Percentiles rank a stretch among this genome's conserved stretches.
Evolutionary conservation across 2,329 filamentous ascomycete species (phyloP).

Genomic region (Pseudopithomyces maydicus): DNA sequence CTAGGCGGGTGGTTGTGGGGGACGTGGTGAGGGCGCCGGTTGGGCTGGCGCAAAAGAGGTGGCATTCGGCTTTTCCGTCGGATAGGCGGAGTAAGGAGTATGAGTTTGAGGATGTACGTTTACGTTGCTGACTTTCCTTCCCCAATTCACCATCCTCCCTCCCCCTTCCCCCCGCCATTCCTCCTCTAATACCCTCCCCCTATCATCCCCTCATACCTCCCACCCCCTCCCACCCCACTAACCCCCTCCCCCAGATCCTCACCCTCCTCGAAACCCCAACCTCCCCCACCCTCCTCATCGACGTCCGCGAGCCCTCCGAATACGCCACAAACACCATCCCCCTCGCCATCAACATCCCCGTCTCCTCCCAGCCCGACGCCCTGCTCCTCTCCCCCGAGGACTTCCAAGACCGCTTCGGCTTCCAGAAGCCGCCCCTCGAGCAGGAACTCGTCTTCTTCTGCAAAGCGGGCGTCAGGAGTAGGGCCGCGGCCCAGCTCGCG

Average conservation of each 20-base stretch:
- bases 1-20: neutral
- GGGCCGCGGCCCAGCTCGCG: slow-evolving; percentile 77
- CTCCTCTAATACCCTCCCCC: too few relatives aligned
- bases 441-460: slow-evolving; percentile 76
- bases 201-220: neutral
- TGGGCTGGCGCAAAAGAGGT: slow-evolving; percentile 28
- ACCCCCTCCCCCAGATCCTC: slow-evolving; percentile 32
- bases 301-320: slow-evolving; percentile 76
- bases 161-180: neutral
- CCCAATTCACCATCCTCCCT: too few relatives aligned
- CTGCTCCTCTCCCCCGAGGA: slow-evolving; percentile 77
- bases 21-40: neutral
- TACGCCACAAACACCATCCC: slow-evolving; percentile 72
- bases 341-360: slow-evolving; percentile 78
- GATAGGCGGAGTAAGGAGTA: slow-evolving; percentile 42
- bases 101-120: slow-evolving; percentile 45
- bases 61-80: slow-evolving; percentile 41
- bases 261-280: slow-evolving; percentile 35
- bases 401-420: slow-evolving; percentile 83
- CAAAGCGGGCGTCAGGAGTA: slow-evolving; percentile 84
- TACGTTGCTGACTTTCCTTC: neutral
- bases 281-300: slow-evolving; percentile 48
- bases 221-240: neutral
- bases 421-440: slow-evolving; percentile 44
- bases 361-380: slow-evolving; percentile 76